Evolutionary conservation across 805 yeast species (phyloP), one percentile per base, ranked within the genome.

Genomic region (Groenewaldozyma tartarivorans): DNA sequence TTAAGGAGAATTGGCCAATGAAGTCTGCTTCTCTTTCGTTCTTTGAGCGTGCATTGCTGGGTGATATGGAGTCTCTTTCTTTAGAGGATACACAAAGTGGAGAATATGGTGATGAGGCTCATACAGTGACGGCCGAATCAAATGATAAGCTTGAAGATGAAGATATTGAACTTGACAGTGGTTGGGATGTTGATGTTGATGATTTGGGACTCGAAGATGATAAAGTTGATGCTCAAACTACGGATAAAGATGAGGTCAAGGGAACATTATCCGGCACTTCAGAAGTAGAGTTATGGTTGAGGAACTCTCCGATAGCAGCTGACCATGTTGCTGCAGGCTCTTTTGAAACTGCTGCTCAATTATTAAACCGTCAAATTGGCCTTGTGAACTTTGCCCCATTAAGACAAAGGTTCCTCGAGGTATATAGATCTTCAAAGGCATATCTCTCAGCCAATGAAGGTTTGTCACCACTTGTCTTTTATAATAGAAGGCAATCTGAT

Each of bases 281-380:
- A 20, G 95, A 88, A 58, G 63, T 77, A 24, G 79, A 79, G 3
- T 62, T 63, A 44, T 94, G 99, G 98, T 73, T 84, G 22, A 81
- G 90, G 50, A 85, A 82, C 62, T 83, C 95, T 15, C 82, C 81
- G 48, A 74, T 88, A 42, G 86, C 96, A 3, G 96, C 95, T 22
- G 86, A 85, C 20, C 84, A 86, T 53, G 87, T 81, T 54, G 96
- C 98, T 2, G 87, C 96, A 2, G 99, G 99, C 53, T 83, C 94
- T 3, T 90, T 90, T 58, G 96, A 87, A 50, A 82, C 90, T 40
- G 99, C 97, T 30, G 92, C 96, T 31, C 94, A 87, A 54, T 74
- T 94, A 57, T 72, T 92, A 54, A 78, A 81, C 67, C 81, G 90
- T 55, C 98, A 94, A 63, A 69, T 80, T 35, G 98, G 96, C 53